Evolutionary conservation across 2,329 filamentous ascomycete genomes (phyloP), one percentile per base, ranked within the genome.

Genomic region (Ascosphaera pollenicola): DNA sequence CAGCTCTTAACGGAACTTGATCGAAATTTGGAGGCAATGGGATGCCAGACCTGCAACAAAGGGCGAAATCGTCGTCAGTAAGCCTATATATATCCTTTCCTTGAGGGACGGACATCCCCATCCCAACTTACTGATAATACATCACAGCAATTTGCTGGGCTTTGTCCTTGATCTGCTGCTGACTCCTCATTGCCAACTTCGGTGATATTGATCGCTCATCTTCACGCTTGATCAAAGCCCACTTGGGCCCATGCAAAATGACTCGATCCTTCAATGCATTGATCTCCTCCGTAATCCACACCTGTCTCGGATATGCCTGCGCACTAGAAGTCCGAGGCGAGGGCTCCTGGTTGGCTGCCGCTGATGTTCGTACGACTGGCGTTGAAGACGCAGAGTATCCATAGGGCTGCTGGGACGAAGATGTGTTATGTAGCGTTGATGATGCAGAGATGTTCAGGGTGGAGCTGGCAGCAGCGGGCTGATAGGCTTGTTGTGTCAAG

Each of bases 81-180:
- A 31, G 28, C 28, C 15, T 31, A 15, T 8, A 31, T n/a, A n/a
- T n/a, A n/a, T n/a, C n/a, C n/a, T n/a, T n/a, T n/a, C n/a, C n/a
- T n/a, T n/a, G n/a, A n/a, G n/a, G n/a, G n/a, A n/a, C n/a, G n/a
- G n/a, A n/a, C n/a, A n/a, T n/a, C n/a, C n/a, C n/a, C n/a, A n/a
- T n/a, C n/a, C 24, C 7, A 28, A 35, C 34, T 35, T 35, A 35
- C 34, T 35, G 34, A 18, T 35, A 35, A 35, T 35, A 35, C 34
- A 35, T 35, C 15, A 35, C 17, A 18, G 34, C 34, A 18, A 35
- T 35, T 7, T 35, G 34, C 34, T 35, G 34, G 8, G 34, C 34
- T 18, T 35, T 35, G 8, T 35, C 34, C 15, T 35, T 16, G 8
- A 35, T 35, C 34, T 35, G 34, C n/a, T 16, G 34, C 34, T 16